phyloP scores from a whole-genome alignment of 2,329 filamentous ascomycete species.

The Aspergillus fumigatus region DNA sequence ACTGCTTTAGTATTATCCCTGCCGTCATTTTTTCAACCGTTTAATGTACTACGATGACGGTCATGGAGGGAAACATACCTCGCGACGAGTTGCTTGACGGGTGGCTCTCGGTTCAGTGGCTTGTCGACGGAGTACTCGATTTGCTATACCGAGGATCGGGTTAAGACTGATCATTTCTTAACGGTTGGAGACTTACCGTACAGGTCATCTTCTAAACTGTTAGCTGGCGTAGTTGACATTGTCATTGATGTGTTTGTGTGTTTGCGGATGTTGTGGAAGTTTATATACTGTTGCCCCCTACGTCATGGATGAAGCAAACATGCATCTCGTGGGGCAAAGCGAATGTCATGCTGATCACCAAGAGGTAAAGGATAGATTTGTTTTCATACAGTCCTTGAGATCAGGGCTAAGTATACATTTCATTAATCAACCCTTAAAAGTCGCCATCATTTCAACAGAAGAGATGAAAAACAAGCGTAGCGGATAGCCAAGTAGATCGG shows the following conservation, averaged over 20 bases:
- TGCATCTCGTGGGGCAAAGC: background rate
- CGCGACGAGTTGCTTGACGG: constrained; percentile 23
- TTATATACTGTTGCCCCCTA: background rate
- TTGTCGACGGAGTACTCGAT: constrained; percentile 19
- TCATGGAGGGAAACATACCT: constrained; percentile 15
- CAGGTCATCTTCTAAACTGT: background rate
- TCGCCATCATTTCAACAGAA: too few species aligned
- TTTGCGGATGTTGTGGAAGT: background rate
- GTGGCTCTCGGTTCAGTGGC: constrained; percentile 32
- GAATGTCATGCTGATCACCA: background rate
- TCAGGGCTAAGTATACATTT: background rate
- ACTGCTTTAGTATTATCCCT: background rate
- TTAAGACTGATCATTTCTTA: background rate
- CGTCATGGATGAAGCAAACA: background rate
- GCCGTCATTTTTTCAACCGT: background rate
- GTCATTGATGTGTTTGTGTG: background rate
- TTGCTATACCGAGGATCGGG: background rate
- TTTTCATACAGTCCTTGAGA: background rate
- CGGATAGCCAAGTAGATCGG: background rate
- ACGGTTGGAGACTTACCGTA: background rate
- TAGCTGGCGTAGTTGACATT: background rate
- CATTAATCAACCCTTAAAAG: background rate
- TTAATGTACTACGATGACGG: background rate
- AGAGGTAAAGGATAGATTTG: too few species aligned
- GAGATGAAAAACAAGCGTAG: background rate